Conservation (phyloP, 2,329 filamentous ascomycete species). For the Cordyceps javanica region DNA sequence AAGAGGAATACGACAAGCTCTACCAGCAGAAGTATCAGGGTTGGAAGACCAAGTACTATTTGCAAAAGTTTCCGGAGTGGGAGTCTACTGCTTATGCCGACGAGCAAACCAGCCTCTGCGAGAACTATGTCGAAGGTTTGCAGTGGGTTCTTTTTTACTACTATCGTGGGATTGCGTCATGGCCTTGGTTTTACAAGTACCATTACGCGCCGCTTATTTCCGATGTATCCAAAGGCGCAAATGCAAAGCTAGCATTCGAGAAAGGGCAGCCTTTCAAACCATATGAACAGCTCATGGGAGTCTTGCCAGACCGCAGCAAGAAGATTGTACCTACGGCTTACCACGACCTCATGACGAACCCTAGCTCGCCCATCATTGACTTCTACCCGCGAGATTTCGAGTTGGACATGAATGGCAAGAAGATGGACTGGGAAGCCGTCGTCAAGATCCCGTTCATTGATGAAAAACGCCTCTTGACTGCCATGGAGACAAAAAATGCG, state of each 20-base stretch:
- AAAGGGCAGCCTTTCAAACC: conserved; percentile 93
- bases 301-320: conserved; percentile 94
- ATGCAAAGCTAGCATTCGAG: conserved; percentile 83
- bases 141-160: conserved; percentile 99
- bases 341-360: conserved; percentile 86
- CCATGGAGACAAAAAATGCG: conserved; percentile 80
- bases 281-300: conserved; percentile 96
- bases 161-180: conserved; percentile 92
- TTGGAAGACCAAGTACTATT: conserved; percentile 95
- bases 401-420: conserved; percentile 99
- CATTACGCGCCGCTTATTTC: conserved; percentile 98
- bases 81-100: conserved; percentile 66
- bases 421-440: conserved; percentile 99
- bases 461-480: conserved; percentile 73
- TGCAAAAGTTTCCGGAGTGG: conserved; percentile 83
- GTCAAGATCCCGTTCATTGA: conserved; percentile 99
- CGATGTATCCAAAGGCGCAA: conserved; percentile 85
- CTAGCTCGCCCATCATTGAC: conserved; percentile 88
- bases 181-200: conserved; percentile 97
- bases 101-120: conserved; percentile 74
- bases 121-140: conserved; percentile 95
- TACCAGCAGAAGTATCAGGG: conserved; percentile 85
- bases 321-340: conserved; percentile 86
- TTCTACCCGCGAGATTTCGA: conserved; percentile 98
- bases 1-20: conserved; percentile 71